Evolutionary conservation across 2,329 filamentous ascomycete genomes (phyloP).

Genomic region (Sporothrix brunneoviolacea): DNA sequence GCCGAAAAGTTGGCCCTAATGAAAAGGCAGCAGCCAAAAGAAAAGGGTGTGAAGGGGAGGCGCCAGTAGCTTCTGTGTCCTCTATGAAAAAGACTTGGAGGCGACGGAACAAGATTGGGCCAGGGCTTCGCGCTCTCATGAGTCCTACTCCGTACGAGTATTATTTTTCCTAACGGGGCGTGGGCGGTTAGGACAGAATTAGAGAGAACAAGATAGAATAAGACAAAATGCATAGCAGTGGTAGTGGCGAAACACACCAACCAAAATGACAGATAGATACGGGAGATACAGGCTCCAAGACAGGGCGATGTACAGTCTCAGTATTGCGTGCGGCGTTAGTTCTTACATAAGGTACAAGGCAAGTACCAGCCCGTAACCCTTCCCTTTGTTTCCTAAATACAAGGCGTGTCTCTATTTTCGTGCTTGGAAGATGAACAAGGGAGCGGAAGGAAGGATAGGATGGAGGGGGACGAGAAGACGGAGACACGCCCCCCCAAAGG

Average conservation of each 20-base stretch:
- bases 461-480: conserved; percentile 1
- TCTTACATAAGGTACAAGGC: conserved; percentile 2
- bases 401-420: no score
- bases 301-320: no score
- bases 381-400: no score
- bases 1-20: background rate
- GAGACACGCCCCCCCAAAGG: no score
- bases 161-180: no score
- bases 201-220: conserved; percentile 7
- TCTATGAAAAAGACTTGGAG: background rate
- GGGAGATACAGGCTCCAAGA: background rate
- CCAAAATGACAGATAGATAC: background rate
- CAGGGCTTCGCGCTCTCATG: no score
- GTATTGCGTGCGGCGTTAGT: background rate
- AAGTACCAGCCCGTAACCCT: no score
- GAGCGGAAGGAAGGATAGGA: background rate
- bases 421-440: no score
- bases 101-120: no score
- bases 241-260: conserved; percentile 7
- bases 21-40: background rate
- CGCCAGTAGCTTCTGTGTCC: background rate
- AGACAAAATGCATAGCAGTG: background rate
- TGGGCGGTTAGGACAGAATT: background rate
- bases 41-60: background rate
- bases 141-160: no score